Evolutionary conservation across 1,284 basidiomycete species (phyloP).

Genomic region (Puccinia novopanici): DNA sequence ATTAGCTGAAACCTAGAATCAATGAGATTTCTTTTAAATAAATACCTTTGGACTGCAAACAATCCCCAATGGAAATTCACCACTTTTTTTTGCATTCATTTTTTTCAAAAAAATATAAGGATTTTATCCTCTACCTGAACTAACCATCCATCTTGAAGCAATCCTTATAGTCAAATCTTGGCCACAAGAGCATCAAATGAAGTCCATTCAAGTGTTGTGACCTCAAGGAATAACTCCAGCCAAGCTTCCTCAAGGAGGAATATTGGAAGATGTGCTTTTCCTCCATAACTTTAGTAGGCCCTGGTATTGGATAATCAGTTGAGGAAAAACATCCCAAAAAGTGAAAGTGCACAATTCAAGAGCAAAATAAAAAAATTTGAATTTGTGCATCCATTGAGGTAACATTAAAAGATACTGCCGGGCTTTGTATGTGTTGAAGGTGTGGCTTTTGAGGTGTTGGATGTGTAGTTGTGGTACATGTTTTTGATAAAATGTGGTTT

Average conservation of each 20-base stretch:
- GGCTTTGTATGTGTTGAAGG: too few relatives aligned
- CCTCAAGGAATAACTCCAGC: neutral
- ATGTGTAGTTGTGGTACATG: too few relatives aligned
- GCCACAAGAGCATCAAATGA: neutral
- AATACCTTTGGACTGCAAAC: neutral
- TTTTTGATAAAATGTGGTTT: too few relatives aligned
- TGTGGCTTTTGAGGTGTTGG: too few relatives aligned
- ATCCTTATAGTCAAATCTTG: neutral
- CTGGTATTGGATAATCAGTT: neutral
- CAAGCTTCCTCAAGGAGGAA: neutral
- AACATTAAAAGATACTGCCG: too few relatives aligned
- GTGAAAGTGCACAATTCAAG: too few relatives aligned
- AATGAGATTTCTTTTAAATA: neutral
- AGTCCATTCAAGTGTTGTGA: neutral
- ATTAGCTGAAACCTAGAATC: neutral
- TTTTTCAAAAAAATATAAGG: neutral
- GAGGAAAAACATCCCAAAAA: too few relatives aligned
- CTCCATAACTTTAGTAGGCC: neutral
- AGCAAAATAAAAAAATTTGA: too few relatives aligned
- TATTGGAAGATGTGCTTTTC: neutral
- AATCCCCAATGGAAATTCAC: neutral
- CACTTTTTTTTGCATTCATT: neutral
- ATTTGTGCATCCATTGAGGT: too few relatives aligned
- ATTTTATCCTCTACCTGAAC: neutral
- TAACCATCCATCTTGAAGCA: neutral